Percentiles rank a stretch among this genome's conserved stretches.
Evolutionary conservation across 108 stramenopile genomes (phyloP).

Genomic region (Skeletonema tropicum): DNA sequence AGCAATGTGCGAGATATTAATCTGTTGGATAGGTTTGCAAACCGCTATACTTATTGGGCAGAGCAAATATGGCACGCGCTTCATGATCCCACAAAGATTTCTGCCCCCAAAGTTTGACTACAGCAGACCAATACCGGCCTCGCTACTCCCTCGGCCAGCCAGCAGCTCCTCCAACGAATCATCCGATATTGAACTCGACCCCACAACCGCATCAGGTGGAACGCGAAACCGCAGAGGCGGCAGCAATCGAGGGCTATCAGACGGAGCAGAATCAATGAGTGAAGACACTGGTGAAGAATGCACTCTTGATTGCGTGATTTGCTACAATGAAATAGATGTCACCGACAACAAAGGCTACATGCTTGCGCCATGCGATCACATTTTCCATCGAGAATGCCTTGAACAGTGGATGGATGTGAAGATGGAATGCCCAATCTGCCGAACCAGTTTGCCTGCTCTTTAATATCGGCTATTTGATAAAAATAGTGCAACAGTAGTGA

Average conservation of each 20-base stretch:
- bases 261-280: conserved; percentile 39
- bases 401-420: conserved; percentile 97
- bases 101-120: conserved; percentile 95
- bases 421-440: conserved; percentile 94
- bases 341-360: conserved; percentile 79
- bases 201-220: conserved; percentile 34
- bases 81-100: conserved; percentile 91
- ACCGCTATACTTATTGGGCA: conserved; percentile 81
- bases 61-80: conserved; percentile 86
- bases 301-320: conserved; percentile 90
- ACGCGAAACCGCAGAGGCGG: conserved; percentile 40
- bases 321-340: conserved; percentile 86
- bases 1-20: conserved; percentile 68
- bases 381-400: conserved; percentile 93
- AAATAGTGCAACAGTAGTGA: conserved; percentile 2
- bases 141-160: conserved; percentile 56
- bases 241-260: conserved; percentile 34
- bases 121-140: conserved; percentile 84
- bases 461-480: background rate
- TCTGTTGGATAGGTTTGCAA: conserved; percentile 89
- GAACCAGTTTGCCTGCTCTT: conserved; percentile 13
- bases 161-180: conserved; percentile 31
- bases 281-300: conserved; percentile 28
- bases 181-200: conserved; percentile 62
- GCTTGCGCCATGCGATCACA: conserved; percentile 97